A percentile compares a stretch with the other conserved stretches of the same genome.
Conservation (phyloP, 148 eudicot species). For the Rhododendron simsii region DNA sequence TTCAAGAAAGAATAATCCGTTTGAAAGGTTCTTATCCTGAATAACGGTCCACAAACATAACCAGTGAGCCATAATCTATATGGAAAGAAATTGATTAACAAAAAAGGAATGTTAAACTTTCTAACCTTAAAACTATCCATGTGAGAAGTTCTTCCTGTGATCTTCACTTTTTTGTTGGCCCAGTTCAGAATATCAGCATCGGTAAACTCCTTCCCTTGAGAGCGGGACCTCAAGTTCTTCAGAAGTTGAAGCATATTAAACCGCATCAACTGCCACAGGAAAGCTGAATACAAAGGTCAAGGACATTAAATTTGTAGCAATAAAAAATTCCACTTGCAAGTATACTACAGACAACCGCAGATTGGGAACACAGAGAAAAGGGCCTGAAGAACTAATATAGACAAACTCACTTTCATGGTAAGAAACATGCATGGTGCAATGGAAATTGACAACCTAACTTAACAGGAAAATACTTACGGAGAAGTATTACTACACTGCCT, state of each 20-base stretch:
- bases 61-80: not conserved
- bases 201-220: conserved; percentile 76
- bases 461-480: not conserved
- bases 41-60: conserved; percentile 1
- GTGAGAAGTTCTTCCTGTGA: conserved; percentile 66
- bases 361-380: not conserved
- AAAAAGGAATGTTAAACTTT: not conserved
- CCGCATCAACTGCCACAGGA: conserved; percentile 97
- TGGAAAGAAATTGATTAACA: not conserved
- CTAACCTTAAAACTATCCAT: conserved; percentile 83
- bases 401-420: not conserved
- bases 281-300: conserved; percentile 47
- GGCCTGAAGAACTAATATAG: not conserved
- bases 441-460: not conserved
- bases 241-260: conserved; percentile 86
- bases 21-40: conserved; percentile 86
- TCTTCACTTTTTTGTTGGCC: conserved; percentile 86
- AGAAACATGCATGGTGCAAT: not conserved
- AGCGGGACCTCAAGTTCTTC: conserved; percentile 73
- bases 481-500: not conserved
- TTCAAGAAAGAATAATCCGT: conserved; percentile 89
- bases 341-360: not conserved
- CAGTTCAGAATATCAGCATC: conserved; percentile 79
- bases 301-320: not conserved
- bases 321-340: not conserved